Evolutionary conservation across 495 filamentous ascomycete genomes (phyloP).

Genomic region (Xylaria acuta): DNA sequence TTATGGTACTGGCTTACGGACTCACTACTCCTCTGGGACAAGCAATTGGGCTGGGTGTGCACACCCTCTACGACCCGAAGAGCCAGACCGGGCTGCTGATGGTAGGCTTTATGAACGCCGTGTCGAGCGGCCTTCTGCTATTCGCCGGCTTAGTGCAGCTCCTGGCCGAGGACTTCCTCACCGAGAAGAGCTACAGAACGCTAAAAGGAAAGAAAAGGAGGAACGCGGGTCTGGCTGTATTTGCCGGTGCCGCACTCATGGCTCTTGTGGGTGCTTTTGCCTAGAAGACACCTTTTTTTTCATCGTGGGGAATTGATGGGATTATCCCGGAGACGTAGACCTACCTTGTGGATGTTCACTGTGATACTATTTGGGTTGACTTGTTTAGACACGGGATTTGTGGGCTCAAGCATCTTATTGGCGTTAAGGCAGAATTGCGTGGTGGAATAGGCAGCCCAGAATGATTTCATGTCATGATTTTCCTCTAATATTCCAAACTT

Average conservation of each 20-base stretch:
- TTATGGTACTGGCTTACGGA: slow-evolving; percentile 95
- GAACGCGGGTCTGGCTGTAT: slow-evolving; percentile 78
- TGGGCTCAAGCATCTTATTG: slow-evolving; percentile 13
- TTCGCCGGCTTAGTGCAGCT: slow-evolving; percentile 93
- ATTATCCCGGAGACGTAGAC: neutral
- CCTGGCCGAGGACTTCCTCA: slow-evolving; percentile 91
- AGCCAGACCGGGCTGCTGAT: slow-evolving; percentile 83
- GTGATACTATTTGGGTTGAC: slow-evolving; percentile 9
- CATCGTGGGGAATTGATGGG: neutral
- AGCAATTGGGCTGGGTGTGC: slow-evolving; percentile 81
- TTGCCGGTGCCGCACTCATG: slow-evolving; percentile 81
- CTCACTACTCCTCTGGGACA: slow-evolving; percentile 91
- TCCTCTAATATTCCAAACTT: neutral
- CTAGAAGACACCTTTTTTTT: slow-evolving; percentile 39
- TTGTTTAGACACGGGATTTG: slow-evolving; percentile 2
- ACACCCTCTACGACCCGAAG: slow-evolving; percentile 83
- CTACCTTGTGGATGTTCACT: neutral
- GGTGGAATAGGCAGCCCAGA: slow-evolving; percentile 2
- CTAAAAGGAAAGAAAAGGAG: slow-evolving; percentile 74
- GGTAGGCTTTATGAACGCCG: slow-evolving; percentile 93
- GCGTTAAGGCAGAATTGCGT: neutral
- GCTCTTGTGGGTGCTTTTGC: slow-evolving; percentile 90
- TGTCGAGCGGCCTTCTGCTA: slow-evolving; percentile 82
- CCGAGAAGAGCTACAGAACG: slow-evolving; percentile 80
- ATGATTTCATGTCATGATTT: slow-evolving; percentile 11